phyloP scores from a whole-genome alignment of 306 rosid species.

The Vigna angularis region DNA sequence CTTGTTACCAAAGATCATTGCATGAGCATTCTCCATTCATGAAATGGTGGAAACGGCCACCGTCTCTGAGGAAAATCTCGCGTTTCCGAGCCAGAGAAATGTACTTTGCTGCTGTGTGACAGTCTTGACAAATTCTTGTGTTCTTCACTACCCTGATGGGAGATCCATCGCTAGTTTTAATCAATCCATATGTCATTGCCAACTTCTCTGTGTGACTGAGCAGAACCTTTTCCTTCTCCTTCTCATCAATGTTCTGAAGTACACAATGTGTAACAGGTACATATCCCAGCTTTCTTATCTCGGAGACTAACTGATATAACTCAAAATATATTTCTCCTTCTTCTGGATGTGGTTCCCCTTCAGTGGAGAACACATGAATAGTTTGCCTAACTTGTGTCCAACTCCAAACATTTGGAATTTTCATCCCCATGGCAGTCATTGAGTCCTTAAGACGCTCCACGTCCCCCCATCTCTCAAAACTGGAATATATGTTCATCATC shows the following conservation, averaged over 20 bases:
- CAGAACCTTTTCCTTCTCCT: constrained; percentile 66
- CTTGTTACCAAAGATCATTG: constrained; percentile 63
- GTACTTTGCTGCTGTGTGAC: constrained; percentile 70
- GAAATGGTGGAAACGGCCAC: constrained; percentile 75
- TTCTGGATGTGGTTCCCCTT: constrained; percentile 62
- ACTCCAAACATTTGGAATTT: constrained; percentile 65
- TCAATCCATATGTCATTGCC: constrained; percentile 71
- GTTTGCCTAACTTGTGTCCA: constrained; percentile 65
- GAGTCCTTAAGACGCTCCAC: constrained; percentile 55
- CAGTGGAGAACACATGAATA: constrained; percentile 65
- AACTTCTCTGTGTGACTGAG: constrained; percentile 78
- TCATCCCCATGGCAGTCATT: constrained; percentile 52
- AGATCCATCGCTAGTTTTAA: constrained; percentile 55
- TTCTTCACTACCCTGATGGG: constrained; percentile 74
- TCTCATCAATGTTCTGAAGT: constrained; percentile 61
- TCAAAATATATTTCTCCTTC: constrained; percentile 67
- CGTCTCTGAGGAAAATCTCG: constrained; percentile 60
- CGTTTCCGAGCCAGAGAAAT: constrained; percentile 55
- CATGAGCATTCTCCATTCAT: constrained; percentile 67
- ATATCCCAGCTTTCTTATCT: constrained; percentile 62
- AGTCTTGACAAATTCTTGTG: constrained; percentile 70
- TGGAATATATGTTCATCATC: constrained; percentile 74
- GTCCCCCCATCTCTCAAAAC: constrained; percentile 64
- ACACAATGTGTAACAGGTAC: constrained; percentile 61
- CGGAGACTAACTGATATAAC: constrained; percentile 61